Evolutionary conservation across 2,329 filamentous ascomycete genomes (phyloP), one percentile per base, ranked within the genome.

Genomic region (Exserohilum rostratum): DNA sequence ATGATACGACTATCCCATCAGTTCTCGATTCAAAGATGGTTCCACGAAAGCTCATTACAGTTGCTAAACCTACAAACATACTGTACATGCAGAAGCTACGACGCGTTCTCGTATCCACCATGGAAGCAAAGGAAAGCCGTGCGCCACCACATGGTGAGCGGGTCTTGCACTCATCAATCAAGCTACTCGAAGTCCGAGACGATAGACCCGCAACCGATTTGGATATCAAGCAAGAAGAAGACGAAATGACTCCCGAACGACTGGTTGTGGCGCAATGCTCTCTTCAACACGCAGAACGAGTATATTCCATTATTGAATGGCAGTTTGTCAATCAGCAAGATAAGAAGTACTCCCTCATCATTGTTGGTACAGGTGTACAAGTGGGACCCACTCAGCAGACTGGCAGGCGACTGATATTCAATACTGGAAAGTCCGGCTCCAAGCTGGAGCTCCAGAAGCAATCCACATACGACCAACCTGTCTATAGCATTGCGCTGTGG

Each of bases 251-350:
- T 25, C 11, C 5, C 12, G 3, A 74, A 13, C 71, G 76, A 3
- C 67, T 74, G 0, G 70, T 79, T 0, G 74, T 80, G 1, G 83
- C 82, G 52, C 82, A 87, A 27, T 80, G 79, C 13, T 82, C 82
- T 3, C 76, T 91, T 13, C 80, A 83, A 39, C 59, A 73, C 0
- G 82, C 83, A 0, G 86, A 89, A 58, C 80, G 79, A 34, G 82
- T 92, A 1, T 79, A 84, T 38, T 80, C 83, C 1, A 71, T 92
- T 6, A 72, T 82, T 1, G 86, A 90, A 57, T 92, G 89, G 89
- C 70, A 79, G 5, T 85, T 84, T 57, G 74, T 78, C 29, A 83
- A 84, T 50, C 79, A 84, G 33, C 55, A 62, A 4, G 79, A 78
- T n/a, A 84, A 82, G 50, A 80, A 75, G 0, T 89, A 87, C 71